phyloP scores from a whole-genome alignment of 768 basidiomycete species.

The Pulveroboletus sp. region DNA sequence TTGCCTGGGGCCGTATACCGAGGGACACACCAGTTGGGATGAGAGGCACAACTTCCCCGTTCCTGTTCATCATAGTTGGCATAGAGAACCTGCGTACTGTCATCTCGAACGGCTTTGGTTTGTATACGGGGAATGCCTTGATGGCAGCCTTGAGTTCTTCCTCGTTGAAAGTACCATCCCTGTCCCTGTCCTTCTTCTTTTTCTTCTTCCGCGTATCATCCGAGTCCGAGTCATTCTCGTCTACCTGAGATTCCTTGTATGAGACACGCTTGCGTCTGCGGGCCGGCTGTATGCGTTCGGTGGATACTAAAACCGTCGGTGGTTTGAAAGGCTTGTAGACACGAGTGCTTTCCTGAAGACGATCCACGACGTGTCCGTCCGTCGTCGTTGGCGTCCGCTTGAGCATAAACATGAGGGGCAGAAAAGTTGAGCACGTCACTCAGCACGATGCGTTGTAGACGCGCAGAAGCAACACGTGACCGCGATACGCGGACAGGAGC shows the following conservation, averaged over 20 bases:
- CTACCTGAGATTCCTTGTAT: slow-evolving; percentile 67
- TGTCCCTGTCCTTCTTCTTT: slow-evolving; percentile 59
- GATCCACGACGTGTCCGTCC: slow-evolving; percentile 64
- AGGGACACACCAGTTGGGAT: slow-evolving; percentile 67
- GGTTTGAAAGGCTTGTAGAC: slow-evolving; percentile 80
- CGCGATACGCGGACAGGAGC: background rate
- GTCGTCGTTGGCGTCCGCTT: slow-evolving; percentile 62
- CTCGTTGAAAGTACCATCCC: slow-evolving; percentile 49
- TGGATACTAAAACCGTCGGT: slow-evolving; percentile 44
- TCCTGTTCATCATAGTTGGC: slow-evolving; percentile 71
- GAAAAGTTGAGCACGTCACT: background rate
- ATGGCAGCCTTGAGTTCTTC: slow-evolving; percentile 58
- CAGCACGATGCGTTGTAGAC: background rate
- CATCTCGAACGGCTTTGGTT: slow-evolving; percentile 71
- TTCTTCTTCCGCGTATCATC: slow-evolving; percentile 49
- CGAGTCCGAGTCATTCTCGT: slow-evolving; percentile 54
- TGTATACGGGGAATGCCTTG: slow-evolving; percentile 73
- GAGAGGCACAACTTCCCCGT: slow-evolving; percentile 56
- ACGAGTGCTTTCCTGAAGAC: slow-evolving; percentile 66
- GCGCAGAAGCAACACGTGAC: slow-evolving; percentile 24
- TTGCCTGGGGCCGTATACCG: slow-evolving; percentile 77
- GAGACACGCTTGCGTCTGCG: slow-evolving; percentile 87
- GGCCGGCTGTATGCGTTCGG: slow-evolving; percentile 56
- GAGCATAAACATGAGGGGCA: slow-evolving; percentile 46
- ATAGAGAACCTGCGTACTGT: slow-evolving; percentile 69